Evolutionary conservation across 83 land plant species (phyloP).

Genomic region (Picea engelmannii): DNA sequence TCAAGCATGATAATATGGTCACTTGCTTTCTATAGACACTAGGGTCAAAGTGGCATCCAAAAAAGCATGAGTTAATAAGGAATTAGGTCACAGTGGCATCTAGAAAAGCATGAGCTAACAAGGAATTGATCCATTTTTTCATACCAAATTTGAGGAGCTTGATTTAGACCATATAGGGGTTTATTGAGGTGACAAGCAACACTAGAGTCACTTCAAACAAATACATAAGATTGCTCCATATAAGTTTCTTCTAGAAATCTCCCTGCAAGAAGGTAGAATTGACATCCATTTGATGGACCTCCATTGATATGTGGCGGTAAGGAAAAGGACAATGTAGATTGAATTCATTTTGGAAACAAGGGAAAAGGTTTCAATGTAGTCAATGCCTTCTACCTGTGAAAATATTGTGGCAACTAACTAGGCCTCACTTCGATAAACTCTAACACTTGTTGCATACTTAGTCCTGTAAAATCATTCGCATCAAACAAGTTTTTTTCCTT

Average conservation of each 20-base stretch:
- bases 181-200: not conserved
- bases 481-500: not conserved
- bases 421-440: not conserved
- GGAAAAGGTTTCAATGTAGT: too few species aligned
- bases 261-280: not conserved
- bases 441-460: not conserved
- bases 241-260: not conserved
- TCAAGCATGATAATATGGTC: too few species aligned
- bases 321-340: not conserved
- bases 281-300: not conserved
- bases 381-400: not conserved
- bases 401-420: not conserved
- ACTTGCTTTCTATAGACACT: too few species aligned
- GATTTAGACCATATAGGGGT: not conserved
- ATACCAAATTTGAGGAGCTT: not conserved
- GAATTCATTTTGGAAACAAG: not conserved
- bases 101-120: not conserved
- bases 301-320: not conserved
- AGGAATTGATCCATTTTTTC: not conserved
- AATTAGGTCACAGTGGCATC: not conserved
- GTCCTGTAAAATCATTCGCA: not conserved
- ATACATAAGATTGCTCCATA: not conserved
- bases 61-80: not conserved
- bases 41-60: too few species aligned
- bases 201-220: not conserved